A percentile compares a stretch with the other conserved stretches of the same genome.
These are phyloP conservation scores for Melastoma malabathricum DNA, from an alignment of 345 rosid genomes.

Conservation along the genomic window DNA sequence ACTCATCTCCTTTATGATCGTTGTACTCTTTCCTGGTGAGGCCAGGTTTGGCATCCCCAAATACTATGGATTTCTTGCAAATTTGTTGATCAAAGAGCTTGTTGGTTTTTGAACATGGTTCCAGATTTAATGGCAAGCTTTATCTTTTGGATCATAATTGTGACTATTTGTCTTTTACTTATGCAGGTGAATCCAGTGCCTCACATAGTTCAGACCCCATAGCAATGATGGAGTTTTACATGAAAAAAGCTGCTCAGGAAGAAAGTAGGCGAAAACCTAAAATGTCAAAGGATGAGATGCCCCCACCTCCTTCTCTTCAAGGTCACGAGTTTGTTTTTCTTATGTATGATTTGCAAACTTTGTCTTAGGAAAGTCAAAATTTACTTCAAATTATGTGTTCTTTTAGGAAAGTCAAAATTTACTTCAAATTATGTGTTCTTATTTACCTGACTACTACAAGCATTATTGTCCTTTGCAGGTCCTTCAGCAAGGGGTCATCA, in stretches of 20 bases:
- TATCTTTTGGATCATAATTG: too few relatives aligned
- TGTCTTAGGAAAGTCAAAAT: neutral
- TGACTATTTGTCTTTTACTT: neutral
- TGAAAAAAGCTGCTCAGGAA: slow-evolving; percentile 97
- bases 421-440: neutral
- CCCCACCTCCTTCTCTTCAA: slow-evolving; percentile 89
- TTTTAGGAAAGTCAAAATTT: neutral
- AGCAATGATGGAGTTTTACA: slow-evolving; percentile 96
- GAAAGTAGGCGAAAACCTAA: slow-evolving; percentile 85
- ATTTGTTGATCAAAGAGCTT: too few relatives aligned
- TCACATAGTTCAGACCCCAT: slow-evolving; percentile 58
- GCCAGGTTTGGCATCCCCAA: too few relatives aligned
- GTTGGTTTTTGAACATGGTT: too few relatives aligned
- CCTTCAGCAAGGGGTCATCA: slow-evolving; percentile 74
- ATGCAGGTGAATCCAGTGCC: slow-evolving; percentile 26
- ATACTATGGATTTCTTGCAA: too few relatives aligned
- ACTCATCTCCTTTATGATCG: too few relatives aligned
- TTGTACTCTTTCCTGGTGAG: too few relatives aligned
- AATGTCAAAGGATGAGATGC: slow-evolving; percentile 98
- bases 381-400: slow-evolving; percentile 4
- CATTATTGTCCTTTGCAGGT: slow-evolving; percentile 9
- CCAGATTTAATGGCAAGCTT: too few relatives aligned
- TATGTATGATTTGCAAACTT: neutral
- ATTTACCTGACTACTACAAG: slow-evolving; percentile 2
- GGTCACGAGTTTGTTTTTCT: slow-evolving; percentile 24